Conservation (phyloP, 306 rosid genomes). For the Sicyos edulis region DNA sequence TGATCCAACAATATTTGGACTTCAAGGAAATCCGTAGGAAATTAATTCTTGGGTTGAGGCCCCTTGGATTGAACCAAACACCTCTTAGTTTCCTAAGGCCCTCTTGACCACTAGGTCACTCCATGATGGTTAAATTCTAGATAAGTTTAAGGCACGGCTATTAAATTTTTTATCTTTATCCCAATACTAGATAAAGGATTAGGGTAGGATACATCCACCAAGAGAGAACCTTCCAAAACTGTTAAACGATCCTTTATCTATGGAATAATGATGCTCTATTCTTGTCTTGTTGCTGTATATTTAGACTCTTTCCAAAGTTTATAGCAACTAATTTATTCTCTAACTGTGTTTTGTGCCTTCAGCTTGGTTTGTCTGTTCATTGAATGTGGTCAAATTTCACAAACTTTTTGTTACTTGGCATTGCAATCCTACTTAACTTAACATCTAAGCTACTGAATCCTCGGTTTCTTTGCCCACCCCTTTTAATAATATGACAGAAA, state of each 20-base stretch:
- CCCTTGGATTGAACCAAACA: too few species aligned
- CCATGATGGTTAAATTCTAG: too few species aligned
- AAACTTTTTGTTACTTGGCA: not conserved
- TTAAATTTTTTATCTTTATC: not conserved
- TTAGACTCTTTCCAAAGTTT: not conserved
- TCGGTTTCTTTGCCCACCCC: not conserved
- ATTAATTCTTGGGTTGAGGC: too few species aligned
- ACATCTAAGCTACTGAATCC: not conserved
- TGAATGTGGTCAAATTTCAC: not conserved
- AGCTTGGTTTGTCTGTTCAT: not conserved
- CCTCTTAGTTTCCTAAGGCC: too few species aligned
- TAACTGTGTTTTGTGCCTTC: conserved; percentile 5
- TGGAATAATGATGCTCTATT: not conserved
- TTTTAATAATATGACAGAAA: not conserved
- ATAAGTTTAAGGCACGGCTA: not conserved
- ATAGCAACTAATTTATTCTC: not conserved
- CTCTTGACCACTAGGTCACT: too few species aligned
- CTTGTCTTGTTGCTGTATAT: not conserved
- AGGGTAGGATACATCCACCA: conserved; percentile 1
- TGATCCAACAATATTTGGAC: too few species aligned
- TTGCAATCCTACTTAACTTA: not conserved
- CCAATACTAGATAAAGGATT: not conserved
- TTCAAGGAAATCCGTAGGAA: too few species aligned
- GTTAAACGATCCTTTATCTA: not conserved
- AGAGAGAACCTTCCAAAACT: not conserved